Evolutionary conservation across 139 green algal species (phyloP).

Genomic region (Auxenochlorella protothecoides): DNA sequence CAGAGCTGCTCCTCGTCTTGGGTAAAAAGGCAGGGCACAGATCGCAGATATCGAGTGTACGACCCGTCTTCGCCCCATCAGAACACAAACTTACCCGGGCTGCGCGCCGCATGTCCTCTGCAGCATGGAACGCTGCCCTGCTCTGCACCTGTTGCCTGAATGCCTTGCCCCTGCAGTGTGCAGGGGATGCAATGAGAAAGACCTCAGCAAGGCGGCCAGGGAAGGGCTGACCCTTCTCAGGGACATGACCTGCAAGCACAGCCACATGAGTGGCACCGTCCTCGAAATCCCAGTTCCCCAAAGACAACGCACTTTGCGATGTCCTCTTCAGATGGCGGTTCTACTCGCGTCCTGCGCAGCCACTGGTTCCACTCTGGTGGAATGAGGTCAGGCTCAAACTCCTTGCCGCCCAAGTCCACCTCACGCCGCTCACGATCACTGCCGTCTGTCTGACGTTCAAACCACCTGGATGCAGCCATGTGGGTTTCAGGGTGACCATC

Average conservation of each 20-base stretch:
- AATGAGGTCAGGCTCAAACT: constrained; percentile 13
- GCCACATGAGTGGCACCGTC: constrained; percentile 8
- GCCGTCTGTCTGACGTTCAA: constrained; percentile 11
- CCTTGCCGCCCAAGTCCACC: constrained; percentile 2
- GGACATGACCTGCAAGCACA: constrained; percentile 13
- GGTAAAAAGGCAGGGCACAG: too few species aligned
- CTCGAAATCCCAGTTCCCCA: constrained; percentile 5
- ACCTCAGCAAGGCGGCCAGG: too few species aligned
- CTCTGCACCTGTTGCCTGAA: neutral
- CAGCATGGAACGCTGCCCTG: too few species aligned
- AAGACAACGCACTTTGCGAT: constrained; percentile 6
- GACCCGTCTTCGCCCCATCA: too few species aligned
- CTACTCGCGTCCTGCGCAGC: constrained; percentile 10
- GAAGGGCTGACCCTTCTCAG: too few species aligned
- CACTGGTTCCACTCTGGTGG: constrained; percentile 27
- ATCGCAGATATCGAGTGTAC: too few species aligned
- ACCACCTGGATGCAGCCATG: constrained; percentile 12
- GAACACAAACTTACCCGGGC: too few species aligned
- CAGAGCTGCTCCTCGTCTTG: too few species aligned
- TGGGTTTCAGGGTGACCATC: too few species aligned
- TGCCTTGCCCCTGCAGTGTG: neutral
- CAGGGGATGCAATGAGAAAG: neutral
- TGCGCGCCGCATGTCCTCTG: too few species aligned
- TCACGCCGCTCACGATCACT: constrained; percentile 17
- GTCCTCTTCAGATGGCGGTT: constrained; percentile 18